phyloP scores from a whole-genome alignment of 2,329 filamentous ascomycete species.

The Xylaria sp. region DNA sequence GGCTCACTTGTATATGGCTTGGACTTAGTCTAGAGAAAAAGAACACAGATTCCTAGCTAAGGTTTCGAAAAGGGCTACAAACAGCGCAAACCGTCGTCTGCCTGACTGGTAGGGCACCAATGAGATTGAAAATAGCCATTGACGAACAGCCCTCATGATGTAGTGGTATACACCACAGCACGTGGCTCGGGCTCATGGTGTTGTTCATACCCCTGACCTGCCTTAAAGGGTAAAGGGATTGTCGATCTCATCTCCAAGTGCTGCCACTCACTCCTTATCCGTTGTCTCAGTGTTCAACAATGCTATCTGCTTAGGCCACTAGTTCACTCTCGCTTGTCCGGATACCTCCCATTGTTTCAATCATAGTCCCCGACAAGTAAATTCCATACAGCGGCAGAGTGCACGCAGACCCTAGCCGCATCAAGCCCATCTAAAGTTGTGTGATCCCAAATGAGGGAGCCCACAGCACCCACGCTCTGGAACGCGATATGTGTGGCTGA shows the following conservation, averaged over 20 bases:
- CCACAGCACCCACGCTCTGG: background rate
- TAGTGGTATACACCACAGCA: background rate
- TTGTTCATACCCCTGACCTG: slow-evolving; percentile 20
- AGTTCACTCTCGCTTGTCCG: background rate
- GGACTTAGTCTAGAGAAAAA: background rate
- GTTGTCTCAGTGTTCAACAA: background rate
- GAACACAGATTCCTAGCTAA: background rate
- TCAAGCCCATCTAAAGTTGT: background rate
- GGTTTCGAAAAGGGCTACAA: no score
- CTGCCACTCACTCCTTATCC: background rate
- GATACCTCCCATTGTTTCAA: background rate
- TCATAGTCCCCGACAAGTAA: background rate
- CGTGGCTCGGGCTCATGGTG: slow-evolving; percentile 9
- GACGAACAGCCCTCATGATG: background rate
- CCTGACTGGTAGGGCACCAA: background rate
- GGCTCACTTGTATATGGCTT: background rate
- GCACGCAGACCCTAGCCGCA: background rate
- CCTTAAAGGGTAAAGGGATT: slow-evolving; percentile 14
- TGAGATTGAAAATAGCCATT: background rate
- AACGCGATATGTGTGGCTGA: slow-evolving; percentile 10
- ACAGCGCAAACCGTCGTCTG: no score
- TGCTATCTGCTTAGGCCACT: slow-evolving; percentile 1
- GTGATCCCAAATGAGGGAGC: background rate
- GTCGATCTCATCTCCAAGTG: slow-evolving; percentile 6
- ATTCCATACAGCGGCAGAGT: background rate